Conservation (phyloP, 1,284 basidiomycete genomes). For the Ganoderma sinense region DNA sequence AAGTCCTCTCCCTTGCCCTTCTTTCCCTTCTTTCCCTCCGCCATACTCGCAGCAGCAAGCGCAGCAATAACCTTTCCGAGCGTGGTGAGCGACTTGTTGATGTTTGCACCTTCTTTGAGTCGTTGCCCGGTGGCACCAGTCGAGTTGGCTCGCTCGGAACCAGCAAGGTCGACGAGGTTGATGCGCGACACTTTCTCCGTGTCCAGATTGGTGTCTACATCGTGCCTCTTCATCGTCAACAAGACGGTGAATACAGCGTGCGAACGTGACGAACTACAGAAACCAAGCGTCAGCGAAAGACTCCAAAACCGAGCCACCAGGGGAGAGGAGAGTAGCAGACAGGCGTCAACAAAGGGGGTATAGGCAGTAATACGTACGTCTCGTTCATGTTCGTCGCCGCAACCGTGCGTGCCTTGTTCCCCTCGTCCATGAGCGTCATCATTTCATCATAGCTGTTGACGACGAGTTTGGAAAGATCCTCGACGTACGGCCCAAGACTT, state of each 20-base stretch:
- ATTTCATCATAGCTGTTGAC: slow-evolving; percentile 94
- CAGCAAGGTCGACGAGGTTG: slow-evolving; percentile 95
- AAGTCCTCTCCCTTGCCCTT: slow-evolving; percentile 90
- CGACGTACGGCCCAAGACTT: slow-evolving; percentile 94
- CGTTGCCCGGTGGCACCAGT: slow-evolving; percentile 96
- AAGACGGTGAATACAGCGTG: slow-evolving; percentile 98
- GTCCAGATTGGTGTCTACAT: slow-evolving; percentile 83
- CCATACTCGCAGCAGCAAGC: slow-evolving; percentile 81
- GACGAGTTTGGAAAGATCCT: slow-evolving; percentile 93
- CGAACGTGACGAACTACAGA: slow-evolving; percentile 86
- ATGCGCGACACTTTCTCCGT: slow-evolving; percentile 98
- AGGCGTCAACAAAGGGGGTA: not conserved
- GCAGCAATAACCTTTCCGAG: slow-evolving; percentile 97
- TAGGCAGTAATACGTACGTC: slow-evolving; percentile 61
- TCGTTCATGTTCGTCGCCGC: slow-evolving; percentile 99
- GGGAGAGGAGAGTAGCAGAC: not conserved
- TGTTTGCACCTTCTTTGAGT: slow-evolving; percentile 96
- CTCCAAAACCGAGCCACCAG: not conserved
- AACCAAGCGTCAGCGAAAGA: slow-evolving; percentile 7
- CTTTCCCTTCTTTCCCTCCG: slow-evolving; percentile 77
- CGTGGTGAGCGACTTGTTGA: slow-evolving; percentile 98
- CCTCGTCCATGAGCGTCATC: slow-evolving; percentile 99
- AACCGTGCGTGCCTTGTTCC: slow-evolving; percentile 97
- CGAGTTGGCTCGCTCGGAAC: slow-evolving; percentile 95
- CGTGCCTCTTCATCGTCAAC: slow-evolving; percentile 89